phyloP scores from a whole-genome alignment of 495 filamentous ascomycete species.

The Rhizodiscina lignyota region DNA sequence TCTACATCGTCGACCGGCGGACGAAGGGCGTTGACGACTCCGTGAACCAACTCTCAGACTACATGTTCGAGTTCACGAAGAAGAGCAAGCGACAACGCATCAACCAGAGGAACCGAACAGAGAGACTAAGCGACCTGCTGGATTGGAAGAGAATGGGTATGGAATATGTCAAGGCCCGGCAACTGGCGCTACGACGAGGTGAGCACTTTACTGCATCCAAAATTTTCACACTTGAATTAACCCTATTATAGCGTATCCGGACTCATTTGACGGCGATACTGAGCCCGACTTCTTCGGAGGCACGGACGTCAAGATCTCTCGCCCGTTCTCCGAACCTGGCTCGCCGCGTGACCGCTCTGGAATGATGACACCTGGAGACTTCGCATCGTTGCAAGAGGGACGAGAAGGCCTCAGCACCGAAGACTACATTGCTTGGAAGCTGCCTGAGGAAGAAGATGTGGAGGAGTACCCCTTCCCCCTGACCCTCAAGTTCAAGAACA shows the following conservation, averaged over 20 bases:
- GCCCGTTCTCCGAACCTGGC: conserved; percentile 84
- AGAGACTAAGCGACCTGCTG: conserved; percentile 81
- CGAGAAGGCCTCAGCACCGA: conserved; percentile 87
- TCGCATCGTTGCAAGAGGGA: conserved; percentile 88
- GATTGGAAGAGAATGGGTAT: conserved; percentile 99
- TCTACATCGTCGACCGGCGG: conserved; percentile 94
- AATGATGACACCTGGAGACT: conserved; percentile 99
- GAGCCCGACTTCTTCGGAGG: conserved; percentile 72
- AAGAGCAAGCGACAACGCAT: conserved; percentile 94
- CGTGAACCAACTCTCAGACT: conserved; percentile 81
- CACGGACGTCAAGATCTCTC: conserved; percentile 79
- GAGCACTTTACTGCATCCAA: conserved; percentile 9
- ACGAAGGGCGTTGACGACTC: conserved; percentile 94
- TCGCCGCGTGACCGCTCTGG: conserved; percentile 80
- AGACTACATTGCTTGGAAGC: conserved; percentile 94
- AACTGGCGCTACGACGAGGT: conserved; percentile 75
- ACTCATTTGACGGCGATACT: conserved; percentile 56
- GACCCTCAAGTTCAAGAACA: conserved; percentile 40
- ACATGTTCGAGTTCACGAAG: conserved; percentile 88
- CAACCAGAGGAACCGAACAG: conserved; percentile 96
- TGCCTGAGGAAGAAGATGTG: conserved; percentile 93
- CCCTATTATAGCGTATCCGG: conserved; percentile 50
- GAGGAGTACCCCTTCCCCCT: conserved; percentile 90
- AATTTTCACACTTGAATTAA: background rate
- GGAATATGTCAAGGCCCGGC: conserved; percentile 96